Conservation (phyloP, 1,284 basidiomycete species). For the Cutaneotrichosporon arboriforme region DNA sequence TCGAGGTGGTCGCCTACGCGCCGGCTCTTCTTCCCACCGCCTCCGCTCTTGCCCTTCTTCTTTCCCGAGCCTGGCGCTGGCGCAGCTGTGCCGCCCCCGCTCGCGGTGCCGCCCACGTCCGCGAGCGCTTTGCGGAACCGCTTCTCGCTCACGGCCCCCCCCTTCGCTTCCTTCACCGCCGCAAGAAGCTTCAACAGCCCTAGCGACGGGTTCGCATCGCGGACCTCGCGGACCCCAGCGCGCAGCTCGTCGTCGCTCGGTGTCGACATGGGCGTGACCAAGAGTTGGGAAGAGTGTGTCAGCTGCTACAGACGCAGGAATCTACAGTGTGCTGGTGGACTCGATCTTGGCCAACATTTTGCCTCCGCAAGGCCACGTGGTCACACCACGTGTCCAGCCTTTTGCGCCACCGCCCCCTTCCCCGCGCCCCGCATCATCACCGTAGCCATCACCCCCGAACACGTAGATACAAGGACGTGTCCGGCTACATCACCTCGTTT, state of each 20-base stretch:
- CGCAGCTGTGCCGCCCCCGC: background rate
- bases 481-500: background rate
- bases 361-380: background rate
- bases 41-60: slow-evolving; percentile 10
- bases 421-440: background rate
- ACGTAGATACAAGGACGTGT: background rate
- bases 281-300: background rate
- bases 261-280: background rate
- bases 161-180: slow-evolving; percentile 56
- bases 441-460: background rate
- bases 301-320: background rate
- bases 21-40: slow-evolving; percentile 17
- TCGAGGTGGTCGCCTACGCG: slow-evolving; percentile 36
- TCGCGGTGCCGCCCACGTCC: slow-evolving; percentile 3
- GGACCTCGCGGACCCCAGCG: slow-evolving; percentile 47
- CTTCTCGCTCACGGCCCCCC: slow-evolving; percentile 75
- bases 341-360: background rate
- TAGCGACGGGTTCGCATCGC: slow-evolving; percentile 57
- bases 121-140: slow-evolving; percentile 61
- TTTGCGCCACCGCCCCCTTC: background rate
- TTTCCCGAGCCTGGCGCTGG: slow-evolving; percentile 24
- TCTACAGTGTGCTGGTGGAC: no score
- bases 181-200: slow-evolving; percentile 67
- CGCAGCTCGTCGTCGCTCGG: slow-evolving; percentile 52
- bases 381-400: background rate